Evolutionary conservation across 176 grass and related monocot species (phyloP), one percentile per base, ranked within the genome.

Genomic region (Lolium rigidum): DNA sequence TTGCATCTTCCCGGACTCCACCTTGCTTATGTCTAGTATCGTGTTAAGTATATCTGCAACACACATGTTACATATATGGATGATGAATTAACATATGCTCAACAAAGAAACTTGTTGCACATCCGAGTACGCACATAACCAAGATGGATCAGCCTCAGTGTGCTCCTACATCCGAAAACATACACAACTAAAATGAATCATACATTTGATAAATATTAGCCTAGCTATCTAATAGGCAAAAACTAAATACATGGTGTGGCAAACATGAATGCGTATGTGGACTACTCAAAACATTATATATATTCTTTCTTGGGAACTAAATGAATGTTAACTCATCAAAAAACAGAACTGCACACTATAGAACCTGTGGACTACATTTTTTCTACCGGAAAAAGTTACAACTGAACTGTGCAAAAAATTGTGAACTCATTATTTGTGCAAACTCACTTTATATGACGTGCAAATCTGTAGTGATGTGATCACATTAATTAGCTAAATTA

Each of bases 1-100:
- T 21, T 89, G 89, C 83, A 95, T 90, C 77, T 95, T 98, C 37
- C 95, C 95, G 3, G 89, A 92, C 86, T 93, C 95, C n/a, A 98
- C 89, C 77, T 95, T 98, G 69, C 86, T 87, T 4, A 61, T 98
- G 63, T 98, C 93, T 7, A 98, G 87, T 48, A 98, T 84, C 2
- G 93, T 85, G 80, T 98, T 93, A 14, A 98, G 87, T 80, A 98
- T 85, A 56, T 79, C 95, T 98, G 73, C 24, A 54, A 82, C 14
- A 49, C 46, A 16, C 4, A 10, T 31, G 64, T 48, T 44, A 59
- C 38, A 81, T 18, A 11, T 7, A 57, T 75, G 5, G 13, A 54
- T 13, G 16, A 74, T 57, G 7, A 48, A 54, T 1, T 25, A 20
- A 55, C 3, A 70, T 11, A 16, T 0, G 70, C 12, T 74, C n/a